phyloP scores from a whole-genome alignment of 352 stramenopile species.

The Phytophthora sp. region DNA sequence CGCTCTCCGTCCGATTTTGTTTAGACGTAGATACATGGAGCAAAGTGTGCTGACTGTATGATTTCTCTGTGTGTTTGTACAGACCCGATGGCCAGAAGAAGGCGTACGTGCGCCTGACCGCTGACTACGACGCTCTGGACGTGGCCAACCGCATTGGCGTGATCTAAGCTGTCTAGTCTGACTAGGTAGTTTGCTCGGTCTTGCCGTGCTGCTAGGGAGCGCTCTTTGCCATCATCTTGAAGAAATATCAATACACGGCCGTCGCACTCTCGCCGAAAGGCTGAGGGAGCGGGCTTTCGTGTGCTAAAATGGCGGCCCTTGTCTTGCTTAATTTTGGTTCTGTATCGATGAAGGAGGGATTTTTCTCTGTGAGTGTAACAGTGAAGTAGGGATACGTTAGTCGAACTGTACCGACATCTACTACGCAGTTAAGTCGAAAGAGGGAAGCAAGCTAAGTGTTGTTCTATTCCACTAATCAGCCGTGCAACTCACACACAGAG shows the following conservation, averaged over 20 bases:
- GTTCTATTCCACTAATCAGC: slow-evolving; percentile 43
- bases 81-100: slow-evolving; percentile 99
- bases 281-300: slow-evolving; percentile 35
- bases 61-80: slow-evolving; percentile 40
- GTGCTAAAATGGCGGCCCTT: slow-evolving; percentile 11
- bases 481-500: slow-evolving; percentile 26
- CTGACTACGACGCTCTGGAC: slow-evolving; percentile 99
- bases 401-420: slow-evolving; percentile 29
- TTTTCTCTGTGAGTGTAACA: too few relatives aligned
- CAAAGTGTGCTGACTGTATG: slow-evolving; percentile 23
- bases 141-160: slow-evolving; percentile 99
- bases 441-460: slow-evolving; percentile 21
- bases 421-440: slow-evolving; percentile 20
- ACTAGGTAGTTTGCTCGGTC: slow-evolving; percentile 25
- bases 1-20: slow-evolving; percentile 24
- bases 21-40: background rate
- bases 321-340: background rate
- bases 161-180: slow-evolving; percentile 92
- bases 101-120: slow-evolving; percentile 98
- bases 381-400: background rate
- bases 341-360: background rate
- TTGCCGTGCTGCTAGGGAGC: slow-evolving; percentile 35
- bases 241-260: slow-evolving; percentile 43
- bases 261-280: slow-evolving; percentile 36
- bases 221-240: slow-evolving; percentile 72